Evolutionary conservation across 768 basidiomycete species (phyloP).

Genomic region (Lentinus tigrinus): DNA sequence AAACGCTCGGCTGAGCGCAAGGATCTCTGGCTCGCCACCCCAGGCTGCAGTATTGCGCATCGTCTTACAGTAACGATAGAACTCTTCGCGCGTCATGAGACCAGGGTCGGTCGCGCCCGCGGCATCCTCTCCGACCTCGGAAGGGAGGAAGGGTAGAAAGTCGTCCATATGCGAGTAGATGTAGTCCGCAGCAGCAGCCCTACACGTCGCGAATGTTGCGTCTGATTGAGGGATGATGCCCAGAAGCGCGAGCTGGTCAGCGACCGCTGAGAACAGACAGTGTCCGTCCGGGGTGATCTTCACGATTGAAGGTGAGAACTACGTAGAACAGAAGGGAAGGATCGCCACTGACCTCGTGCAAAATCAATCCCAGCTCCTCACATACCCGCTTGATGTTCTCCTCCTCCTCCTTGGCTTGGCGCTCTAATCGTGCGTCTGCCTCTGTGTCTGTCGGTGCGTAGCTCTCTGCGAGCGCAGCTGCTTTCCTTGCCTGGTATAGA

Average conservation of each 20-base stretch:
- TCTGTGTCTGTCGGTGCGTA: conserved; percentile 53
- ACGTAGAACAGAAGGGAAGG: background rate
- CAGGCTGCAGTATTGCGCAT: conserved; percentile 86
- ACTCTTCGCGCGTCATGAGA: conserved; percentile 66
- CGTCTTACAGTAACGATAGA: conserved; percentile 70
- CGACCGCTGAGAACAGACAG: conserved; percentile 92
- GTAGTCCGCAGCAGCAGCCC: conserved; percentile 74
- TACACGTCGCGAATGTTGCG: conserved; percentile 60
- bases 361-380: conserved; percentile 60
- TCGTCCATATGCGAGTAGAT: conserved; percentile 82
- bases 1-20: conserved; percentile 80
- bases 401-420: conserved; percentile 69
- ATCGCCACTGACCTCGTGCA: conserved; percentile 54
- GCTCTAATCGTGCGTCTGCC: conserved; percentile 57
- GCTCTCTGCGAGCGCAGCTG: conserved; percentile 57
- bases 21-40: conserved; percentile 98
- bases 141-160: conserved; percentile 91
- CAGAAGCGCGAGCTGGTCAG: conserved; percentile 84
- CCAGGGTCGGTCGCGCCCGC: conserved; percentile 63
- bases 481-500: conserved; percentile 63
- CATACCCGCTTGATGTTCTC: conserved; percentile 61
- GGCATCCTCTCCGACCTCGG: conserved; percentile 67
- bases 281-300: conserved; percentile 95
- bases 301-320: background rate
- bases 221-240: conserved; percentile 57